phyloP scores from a whole-genome alignment of 2,329 filamentous ascomycete species.

The Fusarium anthophilum region DNA sequence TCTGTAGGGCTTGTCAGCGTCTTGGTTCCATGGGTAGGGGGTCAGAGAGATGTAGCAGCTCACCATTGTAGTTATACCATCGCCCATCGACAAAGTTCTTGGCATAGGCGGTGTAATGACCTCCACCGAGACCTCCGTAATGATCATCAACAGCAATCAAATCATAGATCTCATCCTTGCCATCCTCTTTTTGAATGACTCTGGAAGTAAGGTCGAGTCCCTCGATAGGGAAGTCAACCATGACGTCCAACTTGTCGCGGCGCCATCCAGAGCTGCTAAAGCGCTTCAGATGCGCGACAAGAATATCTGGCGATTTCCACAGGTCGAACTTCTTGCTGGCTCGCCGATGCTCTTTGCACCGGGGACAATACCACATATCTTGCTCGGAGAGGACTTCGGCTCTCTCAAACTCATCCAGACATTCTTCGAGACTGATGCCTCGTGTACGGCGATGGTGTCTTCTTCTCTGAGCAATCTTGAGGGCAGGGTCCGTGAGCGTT shows the following conservation, averaged over 20 bases:
- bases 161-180: conserved; percentile 88
- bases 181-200: conserved; percentile 81
- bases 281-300: conserved; percentile 94
- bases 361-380: conserved; percentile 97
- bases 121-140: conserved; percentile 90
- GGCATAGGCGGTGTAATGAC: conserved; percentile 94
- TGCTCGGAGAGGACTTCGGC: conserved; percentile 93
- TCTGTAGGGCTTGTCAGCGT: conserved; percentile 67
- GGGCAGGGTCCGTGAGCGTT: conserved; percentile 68
- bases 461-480: conserved; percentile 70
- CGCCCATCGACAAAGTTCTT: conserved; percentile 89
- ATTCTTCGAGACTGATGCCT: conserved; percentile 88
- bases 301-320: conserved; percentile 95
- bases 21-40: neutral
- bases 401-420: conserved; percentile 92
- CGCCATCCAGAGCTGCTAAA: conserved; percentile 87
- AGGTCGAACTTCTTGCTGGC: conserved; percentile 97
- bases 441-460: conserved; percentile 65
- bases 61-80: conserved; percentile 99
- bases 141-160: conserved; percentile 97
- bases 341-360: conserved; percentile 91
- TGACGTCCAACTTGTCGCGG: conserved; percentile 89
- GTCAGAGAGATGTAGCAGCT: conserved; percentile 44
- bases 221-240: conserved; percentile 91
- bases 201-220: conserved; percentile 83